Conservation (phyloP, 2,329 filamentous ascomycete species). For the Cephalotrichum gorgonifer region DNA sequence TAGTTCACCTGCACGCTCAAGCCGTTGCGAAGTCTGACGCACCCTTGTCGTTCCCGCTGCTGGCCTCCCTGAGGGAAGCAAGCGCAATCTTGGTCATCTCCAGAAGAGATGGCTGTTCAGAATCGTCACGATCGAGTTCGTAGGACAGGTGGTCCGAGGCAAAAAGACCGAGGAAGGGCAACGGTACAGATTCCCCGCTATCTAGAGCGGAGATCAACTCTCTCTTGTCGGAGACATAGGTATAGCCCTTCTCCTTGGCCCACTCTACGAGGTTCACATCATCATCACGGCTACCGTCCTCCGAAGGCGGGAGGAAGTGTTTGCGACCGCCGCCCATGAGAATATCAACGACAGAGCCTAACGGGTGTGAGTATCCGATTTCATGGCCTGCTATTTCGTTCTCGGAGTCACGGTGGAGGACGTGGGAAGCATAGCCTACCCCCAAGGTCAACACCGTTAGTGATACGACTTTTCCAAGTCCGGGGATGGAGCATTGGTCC, state of each 20-base stretch:
- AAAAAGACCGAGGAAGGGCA: slow-evolving; percentile 13
- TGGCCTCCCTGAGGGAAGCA: slow-evolving; percentile 10
- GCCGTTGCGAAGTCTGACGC: neutral
- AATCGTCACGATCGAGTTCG: slow-evolving; percentile 13
- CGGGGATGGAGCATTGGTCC: too few relatives aligned
- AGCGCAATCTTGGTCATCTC: slow-evolving; percentile 11
- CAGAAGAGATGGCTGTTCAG: slow-evolving; percentile 12
- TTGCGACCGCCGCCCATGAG: slow-evolving; percentile 14
- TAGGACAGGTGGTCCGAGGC: slow-evolving; percentile 11
- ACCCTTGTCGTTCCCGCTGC: slow-evolving; percentile 4
- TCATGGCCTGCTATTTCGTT: slow-evolving; percentile 15
- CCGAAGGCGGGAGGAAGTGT: slow-evolving; percentile 11
- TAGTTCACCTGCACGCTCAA: neutral
- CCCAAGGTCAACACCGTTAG: neutral
- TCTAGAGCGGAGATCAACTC: slow-evolving; percentile 8
- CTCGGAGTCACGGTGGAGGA: slow-evolving; percentile 13
- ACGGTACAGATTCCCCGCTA: slow-evolving; percentile 8
- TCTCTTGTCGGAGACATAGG: slow-evolving; percentile 10
- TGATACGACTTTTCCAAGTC: neutral
- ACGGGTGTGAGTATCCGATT: slow-evolving; percentile 13
- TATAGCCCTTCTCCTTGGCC: slow-evolving; percentile 12
- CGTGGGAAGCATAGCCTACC: slow-evolving; percentile 11
- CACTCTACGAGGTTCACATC: slow-evolving; percentile 13
- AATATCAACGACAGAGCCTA: slow-evolving; percentile 12
- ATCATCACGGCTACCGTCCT: slow-evolving; percentile 11